phyloP scores from a whole-genome alignment of 176 grass and related monocot species.

The Hyparrhenia diplandra region DNA sequence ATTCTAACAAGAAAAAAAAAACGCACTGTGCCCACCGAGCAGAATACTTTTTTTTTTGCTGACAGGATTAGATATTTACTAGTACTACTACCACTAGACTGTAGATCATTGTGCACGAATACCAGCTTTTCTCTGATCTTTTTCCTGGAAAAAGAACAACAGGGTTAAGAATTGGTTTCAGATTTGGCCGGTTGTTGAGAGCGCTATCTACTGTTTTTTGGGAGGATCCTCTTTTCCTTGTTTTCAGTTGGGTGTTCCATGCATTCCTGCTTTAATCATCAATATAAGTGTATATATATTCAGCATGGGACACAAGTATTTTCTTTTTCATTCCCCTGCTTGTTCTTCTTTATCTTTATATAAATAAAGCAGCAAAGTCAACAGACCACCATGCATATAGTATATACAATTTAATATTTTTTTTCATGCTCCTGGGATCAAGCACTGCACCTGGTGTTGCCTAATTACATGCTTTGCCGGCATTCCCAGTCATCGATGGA shows the following conservation, averaged over 20 bases:
- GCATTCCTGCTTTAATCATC: neutral
- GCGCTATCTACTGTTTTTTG: neutral
- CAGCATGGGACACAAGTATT: neutral
- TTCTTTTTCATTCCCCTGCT: neutral
- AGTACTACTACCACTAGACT: neutral
- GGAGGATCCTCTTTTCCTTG: conserved; percentile 28
- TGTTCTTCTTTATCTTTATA: neutral
- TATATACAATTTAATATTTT: neutral
- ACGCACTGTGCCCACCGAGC: too few relatives aligned
- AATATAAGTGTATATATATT: neutral
- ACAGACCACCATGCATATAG: neutral
- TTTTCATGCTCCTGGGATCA: conserved; percentile 38
- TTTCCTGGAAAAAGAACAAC: neutral
- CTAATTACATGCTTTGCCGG: too few relatives aligned
- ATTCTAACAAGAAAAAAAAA: too few relatives aligned
- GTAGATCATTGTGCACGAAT: neutral
- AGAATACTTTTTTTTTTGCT: neutral
- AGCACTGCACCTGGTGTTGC: neutral
- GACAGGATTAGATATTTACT: neutral
- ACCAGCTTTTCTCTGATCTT: neutral
- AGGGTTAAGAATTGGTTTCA: neutral
- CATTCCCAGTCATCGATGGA: neutral
- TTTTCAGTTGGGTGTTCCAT: conserved; percentile 1
- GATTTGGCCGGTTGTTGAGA: conserved; percentile 1
- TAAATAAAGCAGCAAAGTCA: conserved; percentile 32